These are phyloP conservation scores for Agrocybe pediades DNA, from an alignment of 768 basidiomycete species.

Conservation along the genomic window DNA sequence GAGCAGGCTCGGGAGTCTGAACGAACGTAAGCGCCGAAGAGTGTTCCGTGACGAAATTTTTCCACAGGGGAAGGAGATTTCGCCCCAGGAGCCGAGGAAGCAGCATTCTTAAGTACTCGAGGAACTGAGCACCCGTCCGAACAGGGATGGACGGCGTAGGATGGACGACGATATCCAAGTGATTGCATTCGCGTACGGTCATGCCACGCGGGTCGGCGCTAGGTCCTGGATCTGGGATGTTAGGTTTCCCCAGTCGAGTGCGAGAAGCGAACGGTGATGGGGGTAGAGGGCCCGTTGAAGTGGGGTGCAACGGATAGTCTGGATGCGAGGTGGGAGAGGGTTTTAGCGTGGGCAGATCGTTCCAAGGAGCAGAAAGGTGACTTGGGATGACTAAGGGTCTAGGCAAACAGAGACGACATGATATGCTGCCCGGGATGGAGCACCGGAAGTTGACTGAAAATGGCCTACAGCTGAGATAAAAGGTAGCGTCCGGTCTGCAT, in stretches of 20 bases:
- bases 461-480: constrained; percentile 13
- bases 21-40: constrained; percentile 15
- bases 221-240: constrained; percentile 15
- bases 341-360: constrained; percentile 17
- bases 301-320: constrained; percentile 14
- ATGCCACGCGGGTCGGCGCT: constrained; percentile 17
- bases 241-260: constrained; percentile 18
- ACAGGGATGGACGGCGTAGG: constrained; percentile 18
- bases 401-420: too few species aligned
- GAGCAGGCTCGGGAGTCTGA: constrained; percentile 16
- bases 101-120: constrained; percentile 16
- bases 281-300: constrained; percentile 13
- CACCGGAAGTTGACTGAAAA: constrained; percentile 17
- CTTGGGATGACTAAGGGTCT: background rate
- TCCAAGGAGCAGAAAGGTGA: background rate
- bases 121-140: constrained; percentile 16
- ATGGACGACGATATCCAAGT: constrained; percentile 18
- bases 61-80: constrained; percentile 12
- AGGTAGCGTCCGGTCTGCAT: constrained; percentile 13
- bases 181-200: constrained; percentile 11
- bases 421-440: constrained; percentile 13
- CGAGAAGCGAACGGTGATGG: constrained; percentile 16
- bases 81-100: constrained; percentile 5
- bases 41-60: constrained; percentile 12
- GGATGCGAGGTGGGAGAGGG: constrained; percentile 9